These are phyloP conservation scores for Colletotrichum godetiae DNA, from an alignment of 2,329 filamentous ascomycete genomes.

Conservation along the genomic window DNA sequence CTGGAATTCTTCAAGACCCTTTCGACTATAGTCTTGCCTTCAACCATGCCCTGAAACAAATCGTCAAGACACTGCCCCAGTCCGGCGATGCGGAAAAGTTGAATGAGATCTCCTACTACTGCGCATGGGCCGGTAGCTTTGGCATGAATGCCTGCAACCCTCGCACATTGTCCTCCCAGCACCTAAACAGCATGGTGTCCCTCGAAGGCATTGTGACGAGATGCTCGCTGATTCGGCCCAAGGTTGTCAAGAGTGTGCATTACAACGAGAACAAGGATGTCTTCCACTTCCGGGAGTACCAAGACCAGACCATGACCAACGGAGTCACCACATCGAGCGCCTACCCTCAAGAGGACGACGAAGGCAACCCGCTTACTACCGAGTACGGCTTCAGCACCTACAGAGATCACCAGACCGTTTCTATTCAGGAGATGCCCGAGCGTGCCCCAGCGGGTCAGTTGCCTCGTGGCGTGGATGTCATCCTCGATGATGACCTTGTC, in stretches of 20 bases:
- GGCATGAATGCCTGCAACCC: conserved; percentile 96
- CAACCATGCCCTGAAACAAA: conserved; percentile 88
- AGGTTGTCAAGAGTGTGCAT: conserved; percentile 98
- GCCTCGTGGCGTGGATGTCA: conserved; percentile 94
- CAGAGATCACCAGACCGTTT: conserved; percentile 96
- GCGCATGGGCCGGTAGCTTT: conserved; percentile 96
- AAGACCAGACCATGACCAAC: conserved; percentile 97
- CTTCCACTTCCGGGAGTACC: conserved; percentile 91
- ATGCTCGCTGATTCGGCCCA: conserved; percentile 93
- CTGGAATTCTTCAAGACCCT: conserved; percentile 81
- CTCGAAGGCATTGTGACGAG: conserved; percentile 97
- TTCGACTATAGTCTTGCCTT: conserved; percentile 93
- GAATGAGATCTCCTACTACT: conserved; percentile 90
- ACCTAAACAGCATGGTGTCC: conserved; percentile 97
- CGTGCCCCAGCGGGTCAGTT: conserved; percentile 94
- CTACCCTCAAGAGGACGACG: conserved; percentile 92
- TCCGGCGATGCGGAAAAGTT: conserved; percentile 80
- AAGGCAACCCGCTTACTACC: conserved; percentile 91
- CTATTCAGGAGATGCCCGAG: conserved; percentile 99
- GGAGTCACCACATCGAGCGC: conserved; percentile 90
- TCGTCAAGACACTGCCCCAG: conserved; percentile 83
- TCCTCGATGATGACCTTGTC: conserved; percentile 95
- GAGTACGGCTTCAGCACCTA: conserved; percentile 98
- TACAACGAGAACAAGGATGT: conserved; percentile 89
- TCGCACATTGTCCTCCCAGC: conserved; percentile 86